Base-by-base conservation (phyloP, 2,329 filamentous ascomycete species). In the Colletotrichum eleusines region DNA sequence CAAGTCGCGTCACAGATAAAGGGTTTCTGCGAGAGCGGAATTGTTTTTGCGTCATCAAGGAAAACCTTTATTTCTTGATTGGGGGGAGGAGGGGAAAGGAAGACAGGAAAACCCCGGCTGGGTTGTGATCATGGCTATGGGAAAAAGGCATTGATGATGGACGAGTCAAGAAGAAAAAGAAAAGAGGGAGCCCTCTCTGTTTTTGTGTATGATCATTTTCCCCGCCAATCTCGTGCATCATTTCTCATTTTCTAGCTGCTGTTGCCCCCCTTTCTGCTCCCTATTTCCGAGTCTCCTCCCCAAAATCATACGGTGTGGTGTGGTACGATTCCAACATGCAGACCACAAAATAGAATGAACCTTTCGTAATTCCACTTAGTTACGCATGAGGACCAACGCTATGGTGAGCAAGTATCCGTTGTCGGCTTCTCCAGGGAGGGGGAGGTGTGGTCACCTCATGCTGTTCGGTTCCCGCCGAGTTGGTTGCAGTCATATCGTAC, bases 91-190 rank as follows among this genome's bases (percentile, higher is more conserved):
- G 44, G 46, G 11, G 46, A 23, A 40, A 28, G 23, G 26, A 26
- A 26, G n/a, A 12, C 18, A 38, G 9, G 31, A 12, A 38, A 40
- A 5, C 16, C 6, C 35, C n/a, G 59, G 46, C 31, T 40, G 26
- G 55, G 20, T 31, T 42, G 18, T n/a, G 40, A 33, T 23, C 7
- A 46, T 44, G 40, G 40, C 42, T 46, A 28, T 40, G 33, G 31
- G 26, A 11, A 9, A 55, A 51, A 23, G 46, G 33, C 26, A n/a
- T 40, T 51, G 59, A 61, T n/a, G 55, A 59, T 44, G 55, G 35
- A 31, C 55, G 38, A 44, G 33, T 31, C 48, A 48, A 54, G 55
- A 65, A 42, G 53, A 61, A 63, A 66, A 72, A 23, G 54, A 58
- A n/a, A 44, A 44, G n/a, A 18, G 20, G 42, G 20, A 12, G 12